Percentiles rank a stretch among this genome's conserved stretches.
phyloP scores from a whole-genome alignment of 306 rosid genomes.

The Oxytropis ochrocephala region DNA sequence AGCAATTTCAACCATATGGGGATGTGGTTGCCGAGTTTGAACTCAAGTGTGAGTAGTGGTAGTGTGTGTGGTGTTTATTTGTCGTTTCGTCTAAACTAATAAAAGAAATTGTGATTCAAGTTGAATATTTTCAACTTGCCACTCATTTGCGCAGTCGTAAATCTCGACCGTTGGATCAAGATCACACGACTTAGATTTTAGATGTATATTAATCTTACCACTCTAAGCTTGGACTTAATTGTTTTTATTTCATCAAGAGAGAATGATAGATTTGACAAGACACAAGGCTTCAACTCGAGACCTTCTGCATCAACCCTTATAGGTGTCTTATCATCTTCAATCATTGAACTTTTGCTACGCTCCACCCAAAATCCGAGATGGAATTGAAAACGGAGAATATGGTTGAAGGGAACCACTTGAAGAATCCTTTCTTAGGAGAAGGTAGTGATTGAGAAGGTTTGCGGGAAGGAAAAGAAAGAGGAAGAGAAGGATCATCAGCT shows the following conservation, averaged over 20 bases:
- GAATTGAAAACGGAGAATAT: constrained; percentile 13
- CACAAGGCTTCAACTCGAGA: constrained; percentile 22
- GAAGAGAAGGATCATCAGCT: constrained; percentile 51
- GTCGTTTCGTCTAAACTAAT: too few relatives aligned
- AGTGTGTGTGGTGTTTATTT: too few relatives aligned
- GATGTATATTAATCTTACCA: constrained; percentile 26
- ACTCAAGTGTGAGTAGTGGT: too few relatives aligned
- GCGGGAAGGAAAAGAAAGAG: constrained; percentile 43
- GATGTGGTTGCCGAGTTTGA: too few relatives aligned
- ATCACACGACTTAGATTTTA: too few relatives aligned
- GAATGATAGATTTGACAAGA: constrained; percentile 26
- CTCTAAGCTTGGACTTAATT: constrained; percentile 46
- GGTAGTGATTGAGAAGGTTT: background rate
- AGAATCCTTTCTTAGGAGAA: background rate
- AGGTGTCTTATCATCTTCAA: constrained; percentile 45
- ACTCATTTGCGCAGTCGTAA: too few relatives aligned
- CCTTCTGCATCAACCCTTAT: constrained; percentile 34
- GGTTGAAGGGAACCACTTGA: background rate
- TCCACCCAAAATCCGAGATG: constrained; percentile 34
- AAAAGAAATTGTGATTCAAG: background rate
- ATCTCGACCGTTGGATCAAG: too few relatives aligned
- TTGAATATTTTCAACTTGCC: background rate
- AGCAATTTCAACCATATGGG: too few relatives aligned
- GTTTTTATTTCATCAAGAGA: constrained; percentile 36
- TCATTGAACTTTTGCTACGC: constrained; percentile 12